Base-by-base conservation (phyloP, 139 green algal genomes). In the Coccomyxa sp. region DNA sequence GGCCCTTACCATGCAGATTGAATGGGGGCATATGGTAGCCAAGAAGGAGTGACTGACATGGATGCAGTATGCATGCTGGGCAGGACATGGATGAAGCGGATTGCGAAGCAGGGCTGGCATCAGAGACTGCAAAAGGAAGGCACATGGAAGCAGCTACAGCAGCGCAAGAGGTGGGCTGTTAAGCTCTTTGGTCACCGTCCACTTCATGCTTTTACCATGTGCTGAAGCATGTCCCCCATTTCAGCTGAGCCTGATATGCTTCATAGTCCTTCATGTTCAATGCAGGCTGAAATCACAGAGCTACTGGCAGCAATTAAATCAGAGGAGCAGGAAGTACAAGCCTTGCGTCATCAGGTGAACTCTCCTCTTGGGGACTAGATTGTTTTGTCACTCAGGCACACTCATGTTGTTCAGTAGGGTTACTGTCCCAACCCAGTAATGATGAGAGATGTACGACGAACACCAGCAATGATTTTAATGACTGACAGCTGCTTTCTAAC, bases 311-410 rank as follows among this genome's bases (percentile, higher is more conserved):
- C 81, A 13, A 84, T 90, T 58, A 60, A 68, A 0, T 58, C 31
- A 16, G 86, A 90, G 32, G 79, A 76, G 31, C 80, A 82, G 30
- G 84, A 87, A 67, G 32, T 81, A 18, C 76, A 85, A 66, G 63
- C 77, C 21, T 63, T 85, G 30, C 59, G 51, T 1, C 60, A 75
- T 28, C 79, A 88, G 76, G 79, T 88, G 3, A 57, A 28, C 15
- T 28, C 74, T 28, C 27, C 30, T 79, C 3, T 51, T 51, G 38
- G 38, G 66, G 1, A 27, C 74, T 79, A 21, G 1, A 51, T 38
- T 0, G 1, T 21, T 45, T 16, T 13, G 57, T 13, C 45, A 88
- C 45, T 67, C 84, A 13, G 81, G 85, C 60, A 51, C 67, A 87
- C 21, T 63, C n/a, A 66, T 27, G 14, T 81, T 60, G 27, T 59